phyloP scores from a whole-genome alignment of 495 filamentous ascomycete species.

The Cercophora samala region DNA sequence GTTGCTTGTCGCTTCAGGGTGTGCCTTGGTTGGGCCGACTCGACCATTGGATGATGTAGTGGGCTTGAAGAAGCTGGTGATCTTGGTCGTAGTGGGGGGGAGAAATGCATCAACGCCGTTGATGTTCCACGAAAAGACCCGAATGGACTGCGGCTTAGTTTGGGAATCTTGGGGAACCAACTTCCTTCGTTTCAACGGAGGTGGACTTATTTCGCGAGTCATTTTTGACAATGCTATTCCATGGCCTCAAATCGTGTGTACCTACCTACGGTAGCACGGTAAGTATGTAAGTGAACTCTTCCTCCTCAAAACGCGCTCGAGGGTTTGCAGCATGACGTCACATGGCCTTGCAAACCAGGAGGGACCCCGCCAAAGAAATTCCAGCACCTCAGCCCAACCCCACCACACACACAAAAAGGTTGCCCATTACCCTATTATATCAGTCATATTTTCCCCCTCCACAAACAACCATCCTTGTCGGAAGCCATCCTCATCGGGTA shows the following conservation, averaged over 20 bases:
- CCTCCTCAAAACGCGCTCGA: background rate
- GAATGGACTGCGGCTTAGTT: conserved; percentile 14
- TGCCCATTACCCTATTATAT: too few species aligned
- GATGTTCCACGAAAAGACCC: conserved; percentile 51
- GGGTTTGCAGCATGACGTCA: too few species aligned
- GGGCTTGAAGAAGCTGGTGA: conserved; percentile 44
- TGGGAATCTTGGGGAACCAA: background rate
- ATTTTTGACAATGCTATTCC: background rate
- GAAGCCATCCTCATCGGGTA: conserved; percentile 9
- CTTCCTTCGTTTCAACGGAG: conserved; percentile 22
- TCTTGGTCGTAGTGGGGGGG: conserved; percentile 26
- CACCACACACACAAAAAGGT: background rate
- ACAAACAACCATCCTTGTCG: background rate
- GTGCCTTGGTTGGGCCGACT: conserved; percentile 6
- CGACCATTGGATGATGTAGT: conserved; percentile 26
- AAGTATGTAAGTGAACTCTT: too few species aligned
- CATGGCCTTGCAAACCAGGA: background rate
- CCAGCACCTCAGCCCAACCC: background rate
- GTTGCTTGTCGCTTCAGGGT: background rate
- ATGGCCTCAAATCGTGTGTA: background rate
- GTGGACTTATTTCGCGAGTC: conserved; percentile 23
- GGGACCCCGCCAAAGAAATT: background rate
- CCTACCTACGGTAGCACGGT: too few species aligned
- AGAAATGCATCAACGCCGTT: conserved; percentile 50
- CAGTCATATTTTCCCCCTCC: too few species aligned